phyloP scores from a whole-genome alignment of 2,329 filamentous ascomycete genomes.

The Microdochium nivale region DNA sequence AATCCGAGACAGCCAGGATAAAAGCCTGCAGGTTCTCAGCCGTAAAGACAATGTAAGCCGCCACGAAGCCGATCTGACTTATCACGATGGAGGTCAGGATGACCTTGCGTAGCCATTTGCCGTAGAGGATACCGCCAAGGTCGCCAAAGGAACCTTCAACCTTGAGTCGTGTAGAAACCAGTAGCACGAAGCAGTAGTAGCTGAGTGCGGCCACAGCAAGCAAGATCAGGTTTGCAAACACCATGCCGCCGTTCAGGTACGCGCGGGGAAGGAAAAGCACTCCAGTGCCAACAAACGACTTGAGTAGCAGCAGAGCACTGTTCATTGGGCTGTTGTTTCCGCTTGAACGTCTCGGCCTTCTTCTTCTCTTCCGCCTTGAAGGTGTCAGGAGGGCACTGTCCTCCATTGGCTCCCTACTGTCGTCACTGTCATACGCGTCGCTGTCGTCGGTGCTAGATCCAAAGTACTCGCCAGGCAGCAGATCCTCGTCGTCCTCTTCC shows the following conservation, averaged over 20 bases:
- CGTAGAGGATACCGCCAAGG: slow-evolving; percentile 87
- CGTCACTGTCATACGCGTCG: slow-evolving; percentile 51
- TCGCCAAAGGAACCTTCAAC: slow-evolving; percentile 96
- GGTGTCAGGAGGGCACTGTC: slow-evolving; percentile 75
- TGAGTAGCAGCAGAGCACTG: slow-evolving; percentile 78
- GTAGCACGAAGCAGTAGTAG: slow-evolving; percentile 94
- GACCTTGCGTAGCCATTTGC: slow-evolving; percentile 77
- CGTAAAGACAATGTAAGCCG: slow-evolving; percentile 94
- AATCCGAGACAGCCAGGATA: slow-evolving; percentile 82
- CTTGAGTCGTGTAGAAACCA: slow-evolving; percentile 77
- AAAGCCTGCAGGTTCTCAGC: slow-evolving; percentile 94
- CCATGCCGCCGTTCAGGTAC: slow-evolving; percentile 93
- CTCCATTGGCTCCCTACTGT: slow-evolving; percentile 75
- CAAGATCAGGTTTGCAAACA: slow-evolving; percentile 91
- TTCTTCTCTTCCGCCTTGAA: slow-evolving; percentile 64
- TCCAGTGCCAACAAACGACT: slow-evolving; percentile 96
- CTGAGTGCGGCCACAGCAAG: slow-evolving; percentile 76
- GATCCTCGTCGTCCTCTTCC: slow-evolving; percentile 88
- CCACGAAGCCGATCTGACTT: slow-evolving; percentile 90
- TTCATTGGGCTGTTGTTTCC: slow-evolving; percentile 73
- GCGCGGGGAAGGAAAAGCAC: slow-evolving; percentile 89
- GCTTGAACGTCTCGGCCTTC: slow-evolving; percentile 63
- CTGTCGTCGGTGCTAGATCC: slow-evolving; percentile 65
- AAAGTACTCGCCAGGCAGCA: slow-evolving; percentile 86
- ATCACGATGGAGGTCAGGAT: slow-evolving; percentile 91